Percentiles rank a stretch among this genome's conserved stretches.
Evolutionary conservation across 2,329 filamentous ascomycete genomes (phyloP).

Genomic region (Tolypocladium paradoxum): DNA sequence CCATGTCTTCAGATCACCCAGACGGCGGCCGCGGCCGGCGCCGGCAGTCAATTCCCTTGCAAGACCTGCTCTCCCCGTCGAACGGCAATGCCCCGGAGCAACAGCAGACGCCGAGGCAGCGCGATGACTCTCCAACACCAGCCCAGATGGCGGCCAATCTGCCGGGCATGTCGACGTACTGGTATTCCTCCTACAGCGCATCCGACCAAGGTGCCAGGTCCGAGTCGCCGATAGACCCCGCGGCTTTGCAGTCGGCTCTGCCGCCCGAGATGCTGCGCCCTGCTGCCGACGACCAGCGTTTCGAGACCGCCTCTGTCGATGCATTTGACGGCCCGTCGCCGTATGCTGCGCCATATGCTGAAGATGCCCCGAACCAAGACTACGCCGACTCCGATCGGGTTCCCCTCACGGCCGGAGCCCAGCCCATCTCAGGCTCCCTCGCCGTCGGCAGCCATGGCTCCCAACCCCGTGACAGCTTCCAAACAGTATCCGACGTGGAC

Average conservation of each 20-base stretch:
- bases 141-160: constrained; percentile 18
- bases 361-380: constrained; percentile 20
- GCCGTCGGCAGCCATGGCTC: constrained; percentile 27
- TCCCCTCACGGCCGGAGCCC: constrained; percentile 44
- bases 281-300: constrained; percentile 11
- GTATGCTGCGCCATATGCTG: constrained; percentile 23
- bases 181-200: constrained; percentile 35
- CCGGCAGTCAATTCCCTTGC: constrained; percentile 56
- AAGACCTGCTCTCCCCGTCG: constrained; percentile 37
- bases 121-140: constrained; percentile 1
- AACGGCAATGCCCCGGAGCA: background rate
- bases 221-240: constrained; percentile 41
- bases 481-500: constrained; percentile 43
- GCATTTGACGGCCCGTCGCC: constrained; percentile 18
- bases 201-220: constrained; percentile 24
- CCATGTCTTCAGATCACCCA: constrained; percentile 20
- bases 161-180: constrained; percentile 39
- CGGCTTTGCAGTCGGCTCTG: constrained; percentile 42
- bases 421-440: constrained; percentile 43
- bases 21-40: constrained; percentile 15
- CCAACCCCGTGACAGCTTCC: constrained; percentile 42
- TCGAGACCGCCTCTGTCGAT: constrained; percentile 16
- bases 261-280: constrained; percentile 37
- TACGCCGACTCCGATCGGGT: constrained; percentile 47
- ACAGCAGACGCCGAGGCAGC: constrained; percentile 1